These are phyloP conservation scores for Saposhnikovia divaricata DNA, from an alignment of 129 eudicot species.

Conservation along the genomic window DNA sequence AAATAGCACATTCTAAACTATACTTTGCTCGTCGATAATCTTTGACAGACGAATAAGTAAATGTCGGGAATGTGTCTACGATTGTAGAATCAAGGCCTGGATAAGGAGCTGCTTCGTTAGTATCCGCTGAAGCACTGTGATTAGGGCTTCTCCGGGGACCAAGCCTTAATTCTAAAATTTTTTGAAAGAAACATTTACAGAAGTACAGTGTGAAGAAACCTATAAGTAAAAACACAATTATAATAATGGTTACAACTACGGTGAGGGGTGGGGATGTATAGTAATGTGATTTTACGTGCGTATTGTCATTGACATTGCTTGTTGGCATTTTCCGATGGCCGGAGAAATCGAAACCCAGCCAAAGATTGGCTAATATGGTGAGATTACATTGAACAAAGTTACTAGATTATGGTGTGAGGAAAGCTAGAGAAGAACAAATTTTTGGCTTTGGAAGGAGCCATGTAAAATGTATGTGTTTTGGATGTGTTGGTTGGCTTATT, in stretches of 20 bases:
- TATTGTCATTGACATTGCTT: background rate
- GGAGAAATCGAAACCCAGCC: slow-evolving; percentile 43
- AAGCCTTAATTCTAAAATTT: slow-evolving; percentile 30
- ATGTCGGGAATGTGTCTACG: slow-evolving; percentile 59
- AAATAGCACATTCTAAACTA: slow-evolving; percentile 84
- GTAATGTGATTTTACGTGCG: slow-evolving; percentile 15
- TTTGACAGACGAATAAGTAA: slow-evolving; percentile 53
- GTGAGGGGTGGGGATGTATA: slow-evolving; percentile 47
- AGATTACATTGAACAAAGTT: slow-evolving; percentile 3
- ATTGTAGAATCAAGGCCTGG: slow-evolving; percentile 49
- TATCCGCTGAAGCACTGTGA: slow-evolving; percentile 14
- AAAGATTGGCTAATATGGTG: slow-evolving; percentile 8
- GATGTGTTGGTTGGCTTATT: slow-evolving; percentile 4
- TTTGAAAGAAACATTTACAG: slow-evolving; percentile 60
- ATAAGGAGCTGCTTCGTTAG: background rate
- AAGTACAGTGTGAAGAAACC: slow-evolving; percentile 55
- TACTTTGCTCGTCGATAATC: slow-evolving; percentile 43
- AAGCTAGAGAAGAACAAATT: background rate
- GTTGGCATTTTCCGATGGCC: slow-evolving; percentile 22
- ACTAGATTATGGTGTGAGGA: background rate
- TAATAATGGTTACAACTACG: slow-evolving; percentile 41
- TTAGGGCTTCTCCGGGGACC: slow-evolving; percentile 22
- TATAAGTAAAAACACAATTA: slow-evolving; percentile 45
- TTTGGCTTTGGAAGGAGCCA: background rate
- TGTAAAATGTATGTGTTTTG: background rate